Base-by-base conservation (phyloP, 192 early-diverging fungal species). In the Backusella macrospora region DNA sequence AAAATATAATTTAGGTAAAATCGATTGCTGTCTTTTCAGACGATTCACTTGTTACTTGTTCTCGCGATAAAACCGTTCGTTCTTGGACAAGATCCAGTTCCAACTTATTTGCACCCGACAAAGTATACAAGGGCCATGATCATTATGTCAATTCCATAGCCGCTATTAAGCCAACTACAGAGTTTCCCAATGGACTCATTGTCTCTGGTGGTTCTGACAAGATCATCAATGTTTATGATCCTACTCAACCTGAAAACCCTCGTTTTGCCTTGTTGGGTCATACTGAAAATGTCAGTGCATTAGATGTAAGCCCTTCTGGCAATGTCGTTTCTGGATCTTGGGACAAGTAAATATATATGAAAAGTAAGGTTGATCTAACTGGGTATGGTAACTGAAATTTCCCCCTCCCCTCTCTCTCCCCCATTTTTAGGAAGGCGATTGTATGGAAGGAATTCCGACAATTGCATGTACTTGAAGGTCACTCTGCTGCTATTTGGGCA, bases 241-340 rank as follows among this genome's bases (percentile, higher is more conserved):
- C 89, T 5, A 65, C 78, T 6, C 73, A 85, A 52, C 79, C 90
- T 1, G 68, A 80, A 10, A 77, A 87, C 18, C 91, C 95, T 5
- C 42, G 93, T 0, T 87, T 79, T 49, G 88, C 85, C 16, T 83
- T 99, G 43, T 73, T 85, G 3, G 96, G 96, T 2, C 98, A 99
- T 76, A 83, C 86, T 0, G 94, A 93, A 34, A 98, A 94, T 72
- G 91, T 99, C 7, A 96, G 95, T 75, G 85, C 92, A 0, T 81
- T 99, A 23, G 87, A 82, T 8, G 84, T 87, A 2, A 85, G 90
- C 4, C 73, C 81, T 0, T 83, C 86, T 26, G 90, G 87, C 16
- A 81, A 88, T 21, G 80, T 99, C 21, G 88, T 99, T 18, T 96
- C 96, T 23, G 98, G 96, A n/a, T 97, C 95, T 7, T 99, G 97